phyloP scores from a whole-genome alignment of 495 filamentous ascomycete species.

The Aspergillus hancockii region DNA sequence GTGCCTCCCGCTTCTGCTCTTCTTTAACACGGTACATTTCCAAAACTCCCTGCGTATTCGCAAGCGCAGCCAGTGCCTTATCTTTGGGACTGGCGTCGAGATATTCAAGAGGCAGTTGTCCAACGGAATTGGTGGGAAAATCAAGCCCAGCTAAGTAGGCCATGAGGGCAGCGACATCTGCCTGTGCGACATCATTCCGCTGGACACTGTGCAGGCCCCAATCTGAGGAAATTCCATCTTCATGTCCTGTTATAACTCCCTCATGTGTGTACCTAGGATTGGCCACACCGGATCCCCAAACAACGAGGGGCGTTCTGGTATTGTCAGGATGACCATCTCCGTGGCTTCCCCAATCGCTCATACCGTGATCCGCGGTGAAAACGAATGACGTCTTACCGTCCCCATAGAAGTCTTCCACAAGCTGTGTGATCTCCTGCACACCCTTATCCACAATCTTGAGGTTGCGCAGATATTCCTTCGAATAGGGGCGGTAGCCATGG shows the following conservation, averaged over 20 bases:
- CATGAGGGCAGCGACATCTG: constrained; percentile 96
- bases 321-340: constrained; percentile 98
- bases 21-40: constrained; percentile 99
- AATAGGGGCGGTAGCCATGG: constrained; percentile 87
- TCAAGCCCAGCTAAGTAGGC: constrained; percentile 88
- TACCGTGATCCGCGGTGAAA: constrained; percentile 98
- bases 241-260: constrained; percentile 70
- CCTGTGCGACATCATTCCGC: constrained; percentile 89
- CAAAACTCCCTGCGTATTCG: constrained; percentile 84
- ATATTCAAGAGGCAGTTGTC: constrained; percentile 84
- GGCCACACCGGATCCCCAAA: constrained; percentile 91
- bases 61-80: constrained; percentile 82
- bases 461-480: constrained; percentile 91
- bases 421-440: constrained; percentile 73
- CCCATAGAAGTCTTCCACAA: constrained; percentile 88
- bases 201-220: constrained; percentile 81
- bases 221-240: constrained; percentile 87
- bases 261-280: constrained; percentile 60
- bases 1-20: constrained; percentile 70
- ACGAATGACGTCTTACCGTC: constrained; percentile 92
- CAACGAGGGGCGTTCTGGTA: constrained; percentile 89
- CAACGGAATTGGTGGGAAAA: constrained; percentile 96
- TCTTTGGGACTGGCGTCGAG: constrained; percentile 67
- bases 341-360: constrained; percentile 98
- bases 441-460: constrained; percentile 93